A percentile compares a stretch with the other conserved stretches of the same genome.
These are phyloP conservation scores for Trypethelium eluteriae DNA, from an alignment of 495 filamentous ascomycete species.

Conservation along the genomic window DNA sequence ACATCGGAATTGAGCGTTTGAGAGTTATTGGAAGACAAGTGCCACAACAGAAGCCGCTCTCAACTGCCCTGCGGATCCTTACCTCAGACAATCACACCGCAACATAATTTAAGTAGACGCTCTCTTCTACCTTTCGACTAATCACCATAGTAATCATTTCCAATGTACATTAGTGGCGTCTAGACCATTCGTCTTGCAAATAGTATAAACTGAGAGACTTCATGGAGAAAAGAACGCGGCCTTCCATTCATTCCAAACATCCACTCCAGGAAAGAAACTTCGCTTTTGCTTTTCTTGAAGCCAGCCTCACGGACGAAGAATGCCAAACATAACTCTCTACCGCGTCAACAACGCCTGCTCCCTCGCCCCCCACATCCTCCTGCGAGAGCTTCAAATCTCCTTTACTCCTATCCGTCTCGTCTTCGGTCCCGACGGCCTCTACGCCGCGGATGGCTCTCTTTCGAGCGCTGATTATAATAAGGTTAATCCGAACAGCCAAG, in stretches of 20 bases:
- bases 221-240: neutral
- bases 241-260: neutral
- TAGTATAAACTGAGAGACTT: neutral
- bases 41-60: too few relatives aligned
- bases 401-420: conserved; percentile 23
- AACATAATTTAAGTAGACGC: too few relatives aligned
- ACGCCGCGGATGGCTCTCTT: conserved; percentile 21
- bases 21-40: too few relatives aligned
- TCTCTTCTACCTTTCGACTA: neutral
- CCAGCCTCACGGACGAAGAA: neutral
- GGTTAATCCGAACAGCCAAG: conserved; percentile 33
- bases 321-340: conserved; percentile 5
- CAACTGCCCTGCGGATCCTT: too few relatives aligned
- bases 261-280: neutral
- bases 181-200: neutral
- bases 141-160: neutral
- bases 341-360: conserved; percentile 31
- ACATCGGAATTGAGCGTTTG: too few relatives aligned
- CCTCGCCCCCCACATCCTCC: conserved; percentile 34
- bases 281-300: neutral
- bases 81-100: too few relatives aligned
- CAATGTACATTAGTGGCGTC: neutral
- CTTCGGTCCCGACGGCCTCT: conserved; percentile 21
- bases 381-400: conserved; percentile 26
- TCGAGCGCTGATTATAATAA: conserved; percentile 22